A percentile compares a stretch with the other conserved stretches of the same genome.
Evolutionary conservation across 306 rosid genomes (phyloP).

Genomic region (Ceratonia siliqua): DNA sequence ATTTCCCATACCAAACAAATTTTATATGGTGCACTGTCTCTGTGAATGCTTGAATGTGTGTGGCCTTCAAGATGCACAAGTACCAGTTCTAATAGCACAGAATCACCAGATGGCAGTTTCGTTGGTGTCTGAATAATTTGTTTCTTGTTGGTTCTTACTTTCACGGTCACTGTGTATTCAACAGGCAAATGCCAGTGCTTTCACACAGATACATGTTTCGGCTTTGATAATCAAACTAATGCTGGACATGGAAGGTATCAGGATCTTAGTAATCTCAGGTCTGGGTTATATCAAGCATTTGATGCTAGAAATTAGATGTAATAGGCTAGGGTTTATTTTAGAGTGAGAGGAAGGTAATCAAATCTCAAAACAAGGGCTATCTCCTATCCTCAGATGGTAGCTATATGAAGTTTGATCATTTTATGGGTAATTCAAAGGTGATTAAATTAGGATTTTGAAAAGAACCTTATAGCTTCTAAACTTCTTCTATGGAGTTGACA

Average conservation of each 20-base stretch:
- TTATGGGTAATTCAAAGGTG: neutral
- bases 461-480: neutral
- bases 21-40: no score
- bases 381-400: neutral
- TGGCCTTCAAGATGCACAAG: no score
- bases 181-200: no score
- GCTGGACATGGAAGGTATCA: neutral
- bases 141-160: no score
- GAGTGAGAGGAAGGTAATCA: neutral
- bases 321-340: neutral
- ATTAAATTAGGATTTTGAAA: neutral
- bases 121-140: no score
- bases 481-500: neutral
- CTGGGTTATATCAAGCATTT: neutral
- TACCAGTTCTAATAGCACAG: no score
- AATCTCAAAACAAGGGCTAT: no score
- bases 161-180: no score
- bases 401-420: neutral
- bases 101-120: no score
- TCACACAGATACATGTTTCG: neutral
- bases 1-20: no score
- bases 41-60: no score
- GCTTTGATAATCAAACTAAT: neutral
- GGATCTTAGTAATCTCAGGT: neutral
- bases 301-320: neutral